phyloP scores from a whole-genome alignment of 495 filamentous ascomycete species.

The Podospora sp. region DNA sequence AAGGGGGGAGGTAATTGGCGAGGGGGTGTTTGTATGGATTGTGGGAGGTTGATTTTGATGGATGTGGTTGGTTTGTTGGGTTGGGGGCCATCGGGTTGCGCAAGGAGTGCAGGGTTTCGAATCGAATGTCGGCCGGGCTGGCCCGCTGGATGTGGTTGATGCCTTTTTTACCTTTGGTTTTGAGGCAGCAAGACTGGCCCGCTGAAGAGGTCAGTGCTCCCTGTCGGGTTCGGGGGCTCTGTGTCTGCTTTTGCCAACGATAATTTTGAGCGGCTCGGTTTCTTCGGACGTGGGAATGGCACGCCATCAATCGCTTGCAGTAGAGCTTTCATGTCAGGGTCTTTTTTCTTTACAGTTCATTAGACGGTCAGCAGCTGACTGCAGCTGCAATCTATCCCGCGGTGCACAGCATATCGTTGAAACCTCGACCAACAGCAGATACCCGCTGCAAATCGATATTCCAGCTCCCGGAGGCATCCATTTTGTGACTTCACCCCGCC shows the following conservation, averaged over 20 bases:
- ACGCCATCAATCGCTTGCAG: not conserved
- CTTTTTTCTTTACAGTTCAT: not conserved
- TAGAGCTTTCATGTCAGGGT: not conserved
- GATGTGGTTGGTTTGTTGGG: not conserved
- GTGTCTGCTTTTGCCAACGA: too few species aligned
- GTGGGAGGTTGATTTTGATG: not conserved
- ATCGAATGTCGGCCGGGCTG: not conserved
- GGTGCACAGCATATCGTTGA: slow-evolving; percentile 14
- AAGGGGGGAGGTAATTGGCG: not conserved
- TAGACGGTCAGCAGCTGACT: not conserved
- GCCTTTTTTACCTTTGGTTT: not conserved
- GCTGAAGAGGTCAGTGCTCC: slow-evolving; percentile 10
- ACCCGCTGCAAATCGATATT: not conserved
- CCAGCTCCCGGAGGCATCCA: slow-evolving; percentile 3
- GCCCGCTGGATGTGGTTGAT: not conserved
- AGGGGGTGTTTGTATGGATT: not conserved
- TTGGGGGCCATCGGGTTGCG: not conserved
- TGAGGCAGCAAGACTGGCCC: not conserved
- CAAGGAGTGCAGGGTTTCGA: not conserved
- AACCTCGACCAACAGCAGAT: slow-evolving; percentile 17
- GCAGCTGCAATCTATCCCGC: slow-evolving; percentile 19
- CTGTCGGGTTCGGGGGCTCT: not conserved
- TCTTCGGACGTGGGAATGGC: not conserved
- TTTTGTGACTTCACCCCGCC: not conserved
- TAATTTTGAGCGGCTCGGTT: not conserved